Base-by-base conservation (phyloP, 345 rosid species). In the Clausena lansium region DNA sequence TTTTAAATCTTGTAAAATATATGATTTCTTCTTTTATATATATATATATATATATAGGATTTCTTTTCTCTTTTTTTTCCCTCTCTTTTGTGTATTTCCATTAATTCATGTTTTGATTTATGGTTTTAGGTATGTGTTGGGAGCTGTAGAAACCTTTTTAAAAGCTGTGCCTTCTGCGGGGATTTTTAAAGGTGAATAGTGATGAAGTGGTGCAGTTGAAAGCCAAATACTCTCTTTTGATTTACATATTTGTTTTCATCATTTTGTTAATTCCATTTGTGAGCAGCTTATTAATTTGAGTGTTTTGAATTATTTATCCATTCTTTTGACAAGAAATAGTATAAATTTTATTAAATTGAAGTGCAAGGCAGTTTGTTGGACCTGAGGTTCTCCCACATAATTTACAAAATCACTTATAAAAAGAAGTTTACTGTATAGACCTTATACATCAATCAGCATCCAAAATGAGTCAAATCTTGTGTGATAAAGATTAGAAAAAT, bases 91-190 rank as follows among this genome's bases (percentile, higher is more conserved):
- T 17, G 19, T 15, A 52, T 52, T 15, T 52, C 57, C 57, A 15
- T 17, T 15, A 52, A 52, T 52, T 17, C 7, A 52, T 17, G 50
- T 45, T 45, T 52, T 52, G 7, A 52, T 52, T 52, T 77, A 27
- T 77, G 74, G 71, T 70, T 74, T 77, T 83, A 97, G 99, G 75
- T 97, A 97, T 84, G 96, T 97, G 69, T 89, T 97, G 89, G 99
- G 99, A 85, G 99, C 99, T 71, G 98, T 97, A 47, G 99, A 97
- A 83, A 97, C 99, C 82, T 97, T 97, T 80, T 81, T 97, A 78
- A 94, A 94, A 81, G 99, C 99, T 7, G 82, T 97, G 36, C 99
- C 99, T 76, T 92, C 96, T 75, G 99, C 99, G 79, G 99, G 97
- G 52, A 93, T 97, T 72, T 97, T 97, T 82, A 83, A 81, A 83